Percentiles rank a stretch among this genome's conserved stretches.
Evolutionary conservation across 192 early-diverging fungal species (phyloP).

Genomic region (Backusella circina): DNA sequence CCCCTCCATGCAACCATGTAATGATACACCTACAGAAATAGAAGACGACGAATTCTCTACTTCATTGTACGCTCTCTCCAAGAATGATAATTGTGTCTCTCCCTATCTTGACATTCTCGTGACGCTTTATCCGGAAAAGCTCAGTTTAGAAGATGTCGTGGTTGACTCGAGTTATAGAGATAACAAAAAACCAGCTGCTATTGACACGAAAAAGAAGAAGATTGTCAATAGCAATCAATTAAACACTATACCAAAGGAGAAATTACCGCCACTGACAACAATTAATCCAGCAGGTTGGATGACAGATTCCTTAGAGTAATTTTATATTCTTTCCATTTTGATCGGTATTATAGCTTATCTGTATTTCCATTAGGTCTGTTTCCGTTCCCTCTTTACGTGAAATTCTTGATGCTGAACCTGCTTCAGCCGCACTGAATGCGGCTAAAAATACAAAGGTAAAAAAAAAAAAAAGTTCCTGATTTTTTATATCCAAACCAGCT

Average conservation of each 20-base stretch:
- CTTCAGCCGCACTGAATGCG: background rate
- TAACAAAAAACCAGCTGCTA: background rate
- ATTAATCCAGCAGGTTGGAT: background rate
- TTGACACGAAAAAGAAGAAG: background rate
- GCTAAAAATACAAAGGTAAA: conserved; percentile 3
- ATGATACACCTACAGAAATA: background rate
- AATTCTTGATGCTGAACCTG: conserved; percentile 37
- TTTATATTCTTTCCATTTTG: background rate
- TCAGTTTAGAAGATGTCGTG: background rate
- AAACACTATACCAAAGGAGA: background rate
- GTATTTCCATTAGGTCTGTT: background rate
- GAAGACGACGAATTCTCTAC: conserved; percentile 2
- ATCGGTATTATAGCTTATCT: background rate
- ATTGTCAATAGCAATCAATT: background rate
- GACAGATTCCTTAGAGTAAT: background rate
- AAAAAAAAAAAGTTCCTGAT: background rate
- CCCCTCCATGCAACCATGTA: background rate
- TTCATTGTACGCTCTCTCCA: background rate
- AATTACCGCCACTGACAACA: background rate
- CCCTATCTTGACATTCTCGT: background rate
- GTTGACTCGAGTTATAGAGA: background rate
- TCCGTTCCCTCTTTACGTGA: conserved; percentile 35
- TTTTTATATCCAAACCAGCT: background rate
- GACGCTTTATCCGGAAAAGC: background rate
- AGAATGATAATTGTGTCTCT: conserved; percentile 21